Evolutionary conservation across 352 stramenopile genomes (phyloP), one percentile per base, ranked within the genome.

Genomic region (Phytophthora lateralis): DNA sequence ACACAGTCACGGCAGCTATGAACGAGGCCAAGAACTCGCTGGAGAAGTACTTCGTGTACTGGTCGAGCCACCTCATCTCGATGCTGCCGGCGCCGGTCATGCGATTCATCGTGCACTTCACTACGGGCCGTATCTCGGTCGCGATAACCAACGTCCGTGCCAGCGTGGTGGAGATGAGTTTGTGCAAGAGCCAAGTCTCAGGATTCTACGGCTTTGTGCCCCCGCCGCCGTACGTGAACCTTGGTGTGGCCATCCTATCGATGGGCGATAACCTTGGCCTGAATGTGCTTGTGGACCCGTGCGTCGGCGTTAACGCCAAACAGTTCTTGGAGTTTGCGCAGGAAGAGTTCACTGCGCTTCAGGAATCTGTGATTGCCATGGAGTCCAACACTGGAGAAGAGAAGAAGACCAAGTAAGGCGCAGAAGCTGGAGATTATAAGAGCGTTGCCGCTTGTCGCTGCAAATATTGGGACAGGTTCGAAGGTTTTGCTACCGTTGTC

Each of bases 1-100:
- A 56, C 32, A 43, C 75, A 8, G 71, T 92, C 51, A 80, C 69
- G 17, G 14, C 21, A 46, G 66, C 78, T 18, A 91, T 94, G 81
- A 77, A 75, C 60, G 85, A 90, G 41, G 83, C 81, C 62, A 94
- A 94, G 59, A 79, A 86, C 44, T 92, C 85, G 58, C 66, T 90
- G 34, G 85, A 91, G 55, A 91, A 92, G 67, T 58, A 79, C 37
- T 91, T 94, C 38, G 84, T 84, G 50, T 92, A 90, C 67, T 73
- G 55, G 43, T 73, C 71, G 15, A 89, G 63, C 54, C 74, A 88
- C 60, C 11, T 88, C 1, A 47, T 92, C 15, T 78, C 83, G n/a
- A 69, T 73, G 58, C 55, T 92, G 17, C 83, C 83, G 9, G 64
- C 69, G 1, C 62, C 65, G 35, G 46, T 92, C 42, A 85, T 89